A percentile compares a stretch with the other conserved stretches of the same genome.
These are phyloP conservation scores for Phytophthora fragariaefolia DNA, from an alignment of 352 stramenopile species.

Conservation along the genomic window DNA sequence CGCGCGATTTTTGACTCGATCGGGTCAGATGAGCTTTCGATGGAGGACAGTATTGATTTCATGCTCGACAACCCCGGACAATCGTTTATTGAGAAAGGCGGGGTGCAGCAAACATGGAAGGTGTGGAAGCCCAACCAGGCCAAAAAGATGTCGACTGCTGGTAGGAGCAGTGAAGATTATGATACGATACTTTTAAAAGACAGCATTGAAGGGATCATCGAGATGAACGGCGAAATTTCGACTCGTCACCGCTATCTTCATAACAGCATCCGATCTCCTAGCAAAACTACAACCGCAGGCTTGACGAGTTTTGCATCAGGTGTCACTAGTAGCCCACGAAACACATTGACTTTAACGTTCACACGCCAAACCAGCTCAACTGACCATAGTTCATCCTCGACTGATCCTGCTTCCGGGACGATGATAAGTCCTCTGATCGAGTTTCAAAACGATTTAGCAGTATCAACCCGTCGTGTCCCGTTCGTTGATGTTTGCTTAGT, in stretches of 20 bases:
- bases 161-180: conserved; percentile 14
- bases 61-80: conserved; percentile 24
- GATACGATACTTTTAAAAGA: conserved; percentile 14
- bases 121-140: conserved; percentile 20
- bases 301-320: conserved; percentile 32
- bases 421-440: conserved; percentile 25
- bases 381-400: conserved; percentile 7
- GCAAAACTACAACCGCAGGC: conserved; percentile 28
- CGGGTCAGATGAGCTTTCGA: conserved; percentile 29
- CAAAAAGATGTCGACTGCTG: background rate
- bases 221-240: conserved; percentile 10
- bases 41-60: conserved; percentile 39
- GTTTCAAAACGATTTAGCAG: conserved; percentile 35
- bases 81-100: conserved; percentile 23
- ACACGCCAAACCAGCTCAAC: conserved; percentile 19
- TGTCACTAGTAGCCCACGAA: conserved; percentile 20
- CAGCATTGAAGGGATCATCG: conserved; percentile 17
- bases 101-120: conserved; percentile 15
- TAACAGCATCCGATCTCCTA: conserved; percentile 15
- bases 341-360: conserved; percentile 16
- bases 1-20: conserved; percentile 27
- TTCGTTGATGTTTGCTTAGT: conserved; percentile 45
- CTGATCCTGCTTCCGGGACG: background rate
- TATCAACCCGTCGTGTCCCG: conserved; percentile 42
- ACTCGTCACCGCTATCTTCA: conserved; percentile 8